Conservation (phyloP, 495 filamentous ascomycete species). For the Hypoxylon cercidicola region DNA sequence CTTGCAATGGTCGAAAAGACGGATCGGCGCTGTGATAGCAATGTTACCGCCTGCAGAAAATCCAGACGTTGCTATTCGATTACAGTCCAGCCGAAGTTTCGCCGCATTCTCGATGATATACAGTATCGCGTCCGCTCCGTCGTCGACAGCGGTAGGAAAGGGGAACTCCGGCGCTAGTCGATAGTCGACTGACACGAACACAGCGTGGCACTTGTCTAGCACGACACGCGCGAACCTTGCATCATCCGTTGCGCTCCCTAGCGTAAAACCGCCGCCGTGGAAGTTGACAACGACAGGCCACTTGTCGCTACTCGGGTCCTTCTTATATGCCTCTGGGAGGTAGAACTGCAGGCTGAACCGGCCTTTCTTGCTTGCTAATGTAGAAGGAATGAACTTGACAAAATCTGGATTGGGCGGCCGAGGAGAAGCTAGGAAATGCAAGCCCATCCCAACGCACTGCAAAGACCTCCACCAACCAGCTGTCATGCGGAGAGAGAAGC, state of each 20-base stretch:
- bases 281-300: conserved; percentile 77
- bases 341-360: conserved; percentile 82
- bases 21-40: conserved; percentile 80
- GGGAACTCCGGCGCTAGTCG: conserved; percentile 80
- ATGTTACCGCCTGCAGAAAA: conserved; percentile 93
- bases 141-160: conserved; percentile 80
- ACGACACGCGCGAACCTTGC: conserved; percentile 71
- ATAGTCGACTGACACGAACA: conserved; percentile 78
- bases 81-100: conserved; percentile 56
- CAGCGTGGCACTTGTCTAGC: conserved; percentile 62
- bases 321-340: conserved; percentile 70
- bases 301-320: conserved; percentile 59
- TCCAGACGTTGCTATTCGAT: conserved; percentile 74
- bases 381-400: conserved; percentile 68
- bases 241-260: conserved; percentile 77
- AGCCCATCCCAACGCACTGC: conserved; percentile 81
- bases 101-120: conserved; percentile 69
- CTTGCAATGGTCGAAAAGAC: conserved; percentile 57
- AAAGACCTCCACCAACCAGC: conserved; percentile 80
- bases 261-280: conserved; percentile 81
- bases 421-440: conserved; percentile 76
- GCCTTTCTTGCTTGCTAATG: conserved; percentile 64
- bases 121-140: conserved; percentile 75
- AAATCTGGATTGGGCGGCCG: conserved; percentile 75
- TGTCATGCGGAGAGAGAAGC: conserved; percentile 76